A percentile compares a stretch with the other conserved stretches of the same genome.
Evolutionary conservation across 495 filamentous ascomycete genomes (phyloP).

Genomic region (Podospora appendiculata): DNA sequence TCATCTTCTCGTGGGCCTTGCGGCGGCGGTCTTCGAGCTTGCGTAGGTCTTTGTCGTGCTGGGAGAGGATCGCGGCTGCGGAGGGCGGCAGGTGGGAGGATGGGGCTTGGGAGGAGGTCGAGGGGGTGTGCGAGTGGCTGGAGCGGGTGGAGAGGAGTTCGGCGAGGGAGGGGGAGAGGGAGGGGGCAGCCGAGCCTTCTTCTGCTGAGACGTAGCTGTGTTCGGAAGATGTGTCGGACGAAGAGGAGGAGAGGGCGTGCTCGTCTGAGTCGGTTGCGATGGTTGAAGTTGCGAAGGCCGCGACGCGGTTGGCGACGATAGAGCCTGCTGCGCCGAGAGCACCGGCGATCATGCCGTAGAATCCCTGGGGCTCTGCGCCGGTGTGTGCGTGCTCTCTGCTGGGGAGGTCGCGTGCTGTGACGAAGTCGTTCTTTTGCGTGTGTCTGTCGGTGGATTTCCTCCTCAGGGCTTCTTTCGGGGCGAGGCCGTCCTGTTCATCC

Average conservation of each 20-base stretch:
- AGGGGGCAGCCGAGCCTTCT: slow-evolving; percentile 13
- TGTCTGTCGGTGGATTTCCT: neutral
- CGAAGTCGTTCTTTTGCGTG: neutral
- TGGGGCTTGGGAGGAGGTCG: slow-evolving; percentile 14
- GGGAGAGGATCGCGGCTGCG: slow-evolving; percentile 5
- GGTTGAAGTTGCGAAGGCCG: slow-evolving; percentile 19
- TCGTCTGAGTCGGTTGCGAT: slow-evolving; percentile 25
- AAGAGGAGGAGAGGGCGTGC: neutral
- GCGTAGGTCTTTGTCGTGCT: slow-evolving; percentile 63
- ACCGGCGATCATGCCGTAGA: slow-evolving; percentile 43
- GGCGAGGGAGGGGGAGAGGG: slow-evolving; percentile 8
- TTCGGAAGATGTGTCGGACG: slow-evolving; percentile 27
- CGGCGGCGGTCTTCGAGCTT: slow-evolving; percentile 66
- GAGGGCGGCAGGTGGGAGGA: neutral
- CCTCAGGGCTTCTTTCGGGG: neutral
- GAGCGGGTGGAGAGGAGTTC: slow-evolving; percentile 18
- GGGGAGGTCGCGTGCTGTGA: slow-evolving; percentile 16
- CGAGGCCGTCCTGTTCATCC: neutral
- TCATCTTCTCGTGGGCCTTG: slow-evolving; percentile 62
- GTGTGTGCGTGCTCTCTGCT: too few species aligned
- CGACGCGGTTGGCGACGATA: slow-evolving; percentile 29
- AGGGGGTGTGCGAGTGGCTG: slow-evolving; percentile 18
- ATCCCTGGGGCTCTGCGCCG: slow-evolving; percentile 29
- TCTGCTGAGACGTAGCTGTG: slow-evolving; percentile 40
- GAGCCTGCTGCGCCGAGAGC: slow-evolving; percentile 36